Conservation (phyloP, 2,329 filamentous ascomycete genomes). For the Ilyonectria mors-panacis region DNA sequence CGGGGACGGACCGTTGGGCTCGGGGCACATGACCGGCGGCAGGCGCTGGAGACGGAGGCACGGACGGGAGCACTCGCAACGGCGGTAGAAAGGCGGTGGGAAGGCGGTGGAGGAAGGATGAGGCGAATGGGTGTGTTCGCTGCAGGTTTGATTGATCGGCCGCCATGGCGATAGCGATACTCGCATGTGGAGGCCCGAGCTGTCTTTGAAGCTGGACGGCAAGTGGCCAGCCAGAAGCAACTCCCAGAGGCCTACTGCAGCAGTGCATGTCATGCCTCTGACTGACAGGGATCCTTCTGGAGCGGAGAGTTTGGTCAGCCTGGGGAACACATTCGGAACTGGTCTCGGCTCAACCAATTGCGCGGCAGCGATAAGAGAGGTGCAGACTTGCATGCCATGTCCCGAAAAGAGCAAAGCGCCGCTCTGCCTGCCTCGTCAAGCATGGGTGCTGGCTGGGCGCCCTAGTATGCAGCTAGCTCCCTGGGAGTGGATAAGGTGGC, state of each 20-base stretch:
- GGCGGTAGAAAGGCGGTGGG: slow-evolving; percentile 32
- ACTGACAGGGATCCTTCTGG: neutral
- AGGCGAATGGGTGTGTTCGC: slow-evolving; percentile 2
- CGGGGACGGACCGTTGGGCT: slow-evolving; percentile 23
- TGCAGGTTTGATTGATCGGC: slow-evolving; percentile 1
- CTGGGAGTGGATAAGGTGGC: neutral
- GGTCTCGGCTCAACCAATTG: slow-evolving; percentile 19
- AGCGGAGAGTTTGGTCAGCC: neutral
- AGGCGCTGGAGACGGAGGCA: slow-evolving; percentile 35
- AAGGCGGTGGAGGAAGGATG: slow-evolving; percentile 41
- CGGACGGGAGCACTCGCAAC: slow-evolving; percentile 37
- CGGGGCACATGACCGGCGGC: slow-evolving; percentile 41
- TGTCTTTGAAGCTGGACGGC: neutral
- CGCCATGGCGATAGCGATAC: neutral
- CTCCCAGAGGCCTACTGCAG: slow-evolving; percentile 15
- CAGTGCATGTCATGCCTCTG: slow-evolving; percentile 13
- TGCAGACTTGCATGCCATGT: slow-evolving; percentile 6
- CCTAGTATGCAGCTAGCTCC: neutral
- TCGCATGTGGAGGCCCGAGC: neutral
- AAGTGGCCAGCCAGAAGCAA: neutral
- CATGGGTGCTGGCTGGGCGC: neutral
- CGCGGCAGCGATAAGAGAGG: slow-evolving; percentile 17
- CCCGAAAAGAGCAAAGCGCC: slow-evolving; percentile 17
- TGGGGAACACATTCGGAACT: neutral
- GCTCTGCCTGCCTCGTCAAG: slow-evolving; percentile 13